Conservation (phyloP, 345 rosid species). For the Salix dunnii region DNA sequence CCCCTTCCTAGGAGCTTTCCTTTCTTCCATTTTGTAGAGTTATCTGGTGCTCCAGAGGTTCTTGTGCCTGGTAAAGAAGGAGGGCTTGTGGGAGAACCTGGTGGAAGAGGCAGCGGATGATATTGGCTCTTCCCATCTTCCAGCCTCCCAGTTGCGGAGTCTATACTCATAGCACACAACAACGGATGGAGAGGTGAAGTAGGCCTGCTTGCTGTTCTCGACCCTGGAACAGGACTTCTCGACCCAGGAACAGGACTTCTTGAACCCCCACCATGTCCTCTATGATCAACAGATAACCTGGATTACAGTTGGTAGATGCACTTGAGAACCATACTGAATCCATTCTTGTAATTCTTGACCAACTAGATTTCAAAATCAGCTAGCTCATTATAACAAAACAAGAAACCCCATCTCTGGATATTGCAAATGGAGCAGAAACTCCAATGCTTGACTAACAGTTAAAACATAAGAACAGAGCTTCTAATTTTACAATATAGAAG, state of each 20-base stretch:
- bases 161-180: slow-evolving; percentile 46
- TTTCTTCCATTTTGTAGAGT: slow-evolving; percentile 60
- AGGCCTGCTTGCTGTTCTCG: slow-evolving; percentile 64
- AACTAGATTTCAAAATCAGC: neutral
- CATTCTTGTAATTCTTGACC: neutral
- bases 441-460: neutral
- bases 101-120: slow-evolving; percentile 90
- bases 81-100: slow-evolving; percentile 81
- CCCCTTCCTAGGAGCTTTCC: slow-evolving; percentile 93
- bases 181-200: slow-evolving; percentile 71
- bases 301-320: slow-evolving; percentile 8
- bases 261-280: slow-evolving; percentile 44
- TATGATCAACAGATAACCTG: slow-evolving; percentile 35
- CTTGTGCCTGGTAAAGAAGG: slow-evolving; percentile 47
- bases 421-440: neutral
- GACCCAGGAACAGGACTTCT: slow-evolving; percentile 28
- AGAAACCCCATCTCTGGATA: neutral
- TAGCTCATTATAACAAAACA: neutral
- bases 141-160: slow-evolving; percentile 57
- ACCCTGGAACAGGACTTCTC: slow-evolving; percentile 34
- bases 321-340: slow-evolving; percentile 5
- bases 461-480: neutral
- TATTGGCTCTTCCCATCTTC: slow-evolving; percentile 64
- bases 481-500: neutral
- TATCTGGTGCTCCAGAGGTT: slow-evolving; percentile 40